These are phyloP conservation scores for Fraxinus baroniana DNA, from an alignment of 305 asterid species.

Conservation along the genomic window DNA sequence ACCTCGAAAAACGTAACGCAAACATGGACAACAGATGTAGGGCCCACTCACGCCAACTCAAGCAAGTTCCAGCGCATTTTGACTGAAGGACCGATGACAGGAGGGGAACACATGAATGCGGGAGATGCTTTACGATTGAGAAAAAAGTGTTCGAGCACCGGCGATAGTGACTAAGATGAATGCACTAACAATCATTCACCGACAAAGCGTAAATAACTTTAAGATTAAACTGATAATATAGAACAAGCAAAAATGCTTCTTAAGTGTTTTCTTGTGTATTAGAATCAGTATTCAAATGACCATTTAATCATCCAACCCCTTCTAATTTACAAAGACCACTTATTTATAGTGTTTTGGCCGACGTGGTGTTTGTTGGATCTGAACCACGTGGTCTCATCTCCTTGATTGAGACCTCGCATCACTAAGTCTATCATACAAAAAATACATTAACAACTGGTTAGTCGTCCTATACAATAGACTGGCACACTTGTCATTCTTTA, in stretches of 20 bases:
- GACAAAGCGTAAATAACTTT: background rate
- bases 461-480: too few relatives aligned
- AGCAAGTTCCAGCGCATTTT: background rate
- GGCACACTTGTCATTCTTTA: too few relatives aligned
- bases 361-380: background rate
- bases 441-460: too few relatives aligned
- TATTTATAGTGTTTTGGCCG: background rate
- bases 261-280: too few relatives aligned
- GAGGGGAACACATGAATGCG: background rate
- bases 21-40: background rate
- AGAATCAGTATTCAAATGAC: background rate
- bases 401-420: too few relatives aligned
- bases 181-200: background rate
- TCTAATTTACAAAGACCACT: background rate
- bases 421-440: too few relatives aligned
- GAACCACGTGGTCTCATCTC: too few relatives aligned
- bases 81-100: background rate
- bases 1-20: background rate
- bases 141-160: background rate
- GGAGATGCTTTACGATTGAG: background rate
- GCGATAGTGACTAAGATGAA: background rate
- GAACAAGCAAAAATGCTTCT: background rate
- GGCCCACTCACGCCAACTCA: background rate
- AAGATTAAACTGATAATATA: background rate
- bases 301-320: background rate